These are phyloP conservation scores for Fusarium brachygibbosum DNA, from an alignment of 2,329 filamentous ascomycete genomes.

Conservation along the genomic window DNA sequence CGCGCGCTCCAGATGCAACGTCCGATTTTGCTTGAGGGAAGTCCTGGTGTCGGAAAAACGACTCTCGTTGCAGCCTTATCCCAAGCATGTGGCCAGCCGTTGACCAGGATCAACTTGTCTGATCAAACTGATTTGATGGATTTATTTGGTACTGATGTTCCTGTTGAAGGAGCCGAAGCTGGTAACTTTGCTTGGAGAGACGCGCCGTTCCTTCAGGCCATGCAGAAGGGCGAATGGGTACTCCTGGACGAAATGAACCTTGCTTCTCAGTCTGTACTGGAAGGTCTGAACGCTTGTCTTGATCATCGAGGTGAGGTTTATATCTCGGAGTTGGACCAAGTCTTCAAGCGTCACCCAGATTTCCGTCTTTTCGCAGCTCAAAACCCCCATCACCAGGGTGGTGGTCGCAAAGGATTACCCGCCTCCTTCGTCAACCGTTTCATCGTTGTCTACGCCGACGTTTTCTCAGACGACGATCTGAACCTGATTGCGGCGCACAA, in stretches of 20 bases:
- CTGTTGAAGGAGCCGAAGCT: constrained; percentile 90
- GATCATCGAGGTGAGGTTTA: constrained; percentile 97
- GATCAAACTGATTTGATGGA: constrained; percentile 99
- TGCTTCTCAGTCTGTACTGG: constrained; percentile 94
- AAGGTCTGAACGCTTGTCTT: constrained; percentile 95
- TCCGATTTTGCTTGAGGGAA: constrained; percentile 94
- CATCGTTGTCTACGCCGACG: constrained; percentile 95
- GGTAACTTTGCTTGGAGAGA: constrained; percentile 96
- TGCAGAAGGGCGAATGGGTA: constrained; percentile 98
- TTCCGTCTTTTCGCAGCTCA: constrained; percentile 98
- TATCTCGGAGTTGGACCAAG: constrained; percentile 93
- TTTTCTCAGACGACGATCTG: constrained; percentile 85
- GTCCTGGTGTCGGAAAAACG: constrained; percentile 98
- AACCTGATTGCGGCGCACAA: constrained; percentile 83
- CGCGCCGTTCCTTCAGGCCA: constrained; percentile 93
- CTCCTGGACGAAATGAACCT: constrained; percentile 98
- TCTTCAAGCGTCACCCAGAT: constrained; percentile 87
- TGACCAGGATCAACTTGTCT: constrained; percentile 96
- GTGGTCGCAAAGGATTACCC: constrained; percentile 92
- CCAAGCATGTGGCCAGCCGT: constrained; percentile 79
- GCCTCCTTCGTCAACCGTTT: constrained; percentile 98
- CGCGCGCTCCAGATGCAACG: constrained; percentile 90
- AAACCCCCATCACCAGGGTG: constrained; percentile 97
- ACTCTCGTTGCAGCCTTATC: constrained; percentile 90
- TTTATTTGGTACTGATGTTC: constrained; percentile 95